Conservation (phyloP, 306 rosid genomes). For the Prunus kanzakura region DNA sequence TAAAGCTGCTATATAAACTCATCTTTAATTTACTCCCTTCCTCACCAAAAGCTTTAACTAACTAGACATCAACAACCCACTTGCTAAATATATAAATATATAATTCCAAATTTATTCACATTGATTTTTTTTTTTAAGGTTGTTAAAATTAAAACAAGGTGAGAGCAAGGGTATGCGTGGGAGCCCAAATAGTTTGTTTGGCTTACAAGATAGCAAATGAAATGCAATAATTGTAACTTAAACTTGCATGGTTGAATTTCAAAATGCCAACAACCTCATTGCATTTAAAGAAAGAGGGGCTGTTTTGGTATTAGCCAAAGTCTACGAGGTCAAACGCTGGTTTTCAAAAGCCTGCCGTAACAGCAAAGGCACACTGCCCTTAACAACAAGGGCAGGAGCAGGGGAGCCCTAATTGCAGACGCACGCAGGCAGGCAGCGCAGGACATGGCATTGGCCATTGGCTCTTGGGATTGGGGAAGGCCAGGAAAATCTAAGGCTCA, state of each 20-base stretch:
- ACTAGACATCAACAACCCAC: slow-evolving; percentile 11
- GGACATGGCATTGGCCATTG: not conserved
- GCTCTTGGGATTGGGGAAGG: not conserved
- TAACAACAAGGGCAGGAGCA: not conserved
- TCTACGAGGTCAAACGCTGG: not conserved
- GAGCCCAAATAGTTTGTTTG: not conserved
- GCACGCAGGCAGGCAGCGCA: not conserved
- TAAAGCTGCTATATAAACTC: too few relatives aligned
- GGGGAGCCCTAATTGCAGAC: not conserved
- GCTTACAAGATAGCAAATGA: slow-evolving; percentile 13
- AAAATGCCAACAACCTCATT: not conserved
- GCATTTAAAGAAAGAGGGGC: not conserved
- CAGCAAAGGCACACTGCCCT: not conserved
- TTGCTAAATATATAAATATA: not conserved
- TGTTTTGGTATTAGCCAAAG: not conserved
- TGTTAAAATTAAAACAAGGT: not conserved
- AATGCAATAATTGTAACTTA: slow-evolving; percentile 21
- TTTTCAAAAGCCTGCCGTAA: not conserved
- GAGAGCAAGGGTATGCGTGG: not conserved
- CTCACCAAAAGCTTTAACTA: not conserved
- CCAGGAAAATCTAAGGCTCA: not conserved
- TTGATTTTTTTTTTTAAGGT: not conserved
- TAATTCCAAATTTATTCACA: not conserved
- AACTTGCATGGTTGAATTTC: not conserved
- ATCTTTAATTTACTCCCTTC: too few relatives aligned